Conservation (phyloP, 2,329 filamentous ascomycete genomes). For the Scedosporium boydii region DNA sequence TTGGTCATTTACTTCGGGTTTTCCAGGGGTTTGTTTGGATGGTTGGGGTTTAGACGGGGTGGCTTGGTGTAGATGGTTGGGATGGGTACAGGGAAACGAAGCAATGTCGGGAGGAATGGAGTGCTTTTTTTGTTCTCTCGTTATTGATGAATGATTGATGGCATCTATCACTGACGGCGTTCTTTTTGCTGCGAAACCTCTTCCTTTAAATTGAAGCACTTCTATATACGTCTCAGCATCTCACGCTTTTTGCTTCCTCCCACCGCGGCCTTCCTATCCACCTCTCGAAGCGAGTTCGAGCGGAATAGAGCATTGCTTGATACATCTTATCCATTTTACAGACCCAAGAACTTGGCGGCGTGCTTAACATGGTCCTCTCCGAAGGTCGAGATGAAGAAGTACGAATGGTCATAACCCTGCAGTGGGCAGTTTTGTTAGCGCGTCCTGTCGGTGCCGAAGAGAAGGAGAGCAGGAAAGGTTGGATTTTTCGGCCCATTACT, state of each 20-base stretch:
- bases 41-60: too few relatives aligned
- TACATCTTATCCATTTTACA: slow-evolving; percentile 12
- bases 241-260: too few relatives aligned
- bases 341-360: slow-evolving; percentile 70
- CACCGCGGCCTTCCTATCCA: neutral
- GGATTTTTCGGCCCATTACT: slow-evolving; percentile 15
- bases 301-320: neutral
- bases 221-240: too few relatives aligned
- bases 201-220: too few relatives aligned
- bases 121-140: too few relatives aligned
- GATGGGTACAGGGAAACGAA: too few relatives aligned
- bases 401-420: slow-evolving; percentile 89
- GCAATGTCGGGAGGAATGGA: too few relatives aligned
- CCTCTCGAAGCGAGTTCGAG: neutral
- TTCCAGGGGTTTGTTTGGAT: too few relatives aligned
- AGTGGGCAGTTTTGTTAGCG: slow-evolving; percentile 2
- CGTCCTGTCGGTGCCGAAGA: neutral
- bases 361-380: slow-evolving; percentile 84
- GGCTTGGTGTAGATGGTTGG: too few relatives aligned
- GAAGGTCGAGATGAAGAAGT: slow-evolving; percentile 92
- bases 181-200: neutral
- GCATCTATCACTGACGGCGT: neutral
- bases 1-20: too few relatives aligned
- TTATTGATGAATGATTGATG: too few relatives aligned
- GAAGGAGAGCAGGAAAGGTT: neutral